Evolutionary conservation across 78 protist species (phyloP).

Genomic region (Dictyostelium capitatum): DNA sequence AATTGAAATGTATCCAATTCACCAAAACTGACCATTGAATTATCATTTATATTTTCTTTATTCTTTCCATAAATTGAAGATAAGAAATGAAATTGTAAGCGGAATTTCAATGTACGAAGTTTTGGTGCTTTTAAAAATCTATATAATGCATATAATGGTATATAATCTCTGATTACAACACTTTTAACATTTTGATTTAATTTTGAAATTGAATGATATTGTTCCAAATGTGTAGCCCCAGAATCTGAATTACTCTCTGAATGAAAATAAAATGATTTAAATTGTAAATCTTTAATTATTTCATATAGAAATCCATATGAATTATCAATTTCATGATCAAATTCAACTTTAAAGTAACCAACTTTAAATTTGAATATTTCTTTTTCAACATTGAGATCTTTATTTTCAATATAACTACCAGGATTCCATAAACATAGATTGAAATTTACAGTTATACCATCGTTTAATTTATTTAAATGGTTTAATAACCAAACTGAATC

Average conservation of each 20-base stretch:
- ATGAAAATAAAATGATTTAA: background rate
- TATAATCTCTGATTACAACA: background rate
- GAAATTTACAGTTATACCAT: background rate
- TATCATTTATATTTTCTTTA: background rate
- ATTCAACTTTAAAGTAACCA: background rate
- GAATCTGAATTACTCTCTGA: background rate
- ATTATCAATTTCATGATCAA: background rate
- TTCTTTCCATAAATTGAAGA: background rate
- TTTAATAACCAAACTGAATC: background rate
- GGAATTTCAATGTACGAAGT: background rate
- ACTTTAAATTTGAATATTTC: background rate
- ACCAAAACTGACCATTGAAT: background rate
- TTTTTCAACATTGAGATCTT: background rate
- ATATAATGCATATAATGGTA: conserved; percentile 17
- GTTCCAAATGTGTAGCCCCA: background rate
- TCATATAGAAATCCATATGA: background rate
- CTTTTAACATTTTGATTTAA: background rate
- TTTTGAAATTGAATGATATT: conserved; percentile 19
- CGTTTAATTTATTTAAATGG: background rate
- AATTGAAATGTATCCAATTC: conserved; percentile 14
- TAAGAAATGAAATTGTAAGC: conserved; percentile 14
- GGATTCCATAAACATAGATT: background rate
- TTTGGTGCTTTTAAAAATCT: conserved; percentile 8
- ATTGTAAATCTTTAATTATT: background rate
- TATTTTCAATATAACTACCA: background rate